These are phyloP conservation scores for Hyphodiscus hymeniophilus DNA, from an alignment of 495 filamentous ascomycete species.

Conservation along the genomic window DNA sequence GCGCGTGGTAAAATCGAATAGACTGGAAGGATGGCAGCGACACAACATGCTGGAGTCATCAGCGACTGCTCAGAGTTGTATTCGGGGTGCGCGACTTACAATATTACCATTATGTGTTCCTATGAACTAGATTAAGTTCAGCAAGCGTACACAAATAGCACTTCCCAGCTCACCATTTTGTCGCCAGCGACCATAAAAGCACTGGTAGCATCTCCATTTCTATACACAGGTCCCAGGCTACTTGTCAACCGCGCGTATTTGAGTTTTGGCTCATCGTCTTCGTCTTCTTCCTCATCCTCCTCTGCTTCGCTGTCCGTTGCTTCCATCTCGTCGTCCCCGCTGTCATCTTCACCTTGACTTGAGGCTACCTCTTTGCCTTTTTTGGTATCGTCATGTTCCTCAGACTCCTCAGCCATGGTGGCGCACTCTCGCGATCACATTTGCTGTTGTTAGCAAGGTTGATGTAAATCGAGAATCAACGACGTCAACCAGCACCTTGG, in stretches of 20 bases:
- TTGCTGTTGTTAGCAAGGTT: constrained; percentile 16
- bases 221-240: constrained; percentile 71
- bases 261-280: constrained; percentile 91
- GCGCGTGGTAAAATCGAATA: constrained; percentile 79
- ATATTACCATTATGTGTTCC: constrained; percentile 97
- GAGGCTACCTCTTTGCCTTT: constrained; percentile 7
- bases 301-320: constrained; percentile 31
- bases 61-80: constrained; percentile 17
- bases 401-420: constrained; percentile 21
- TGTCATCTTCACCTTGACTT: constrained; percentile 27
- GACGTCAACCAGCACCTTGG: constrained; percentile 11
- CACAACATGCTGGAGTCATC: constrained; percentile 61
- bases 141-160: neutral
- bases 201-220: constrained; percentile 91
- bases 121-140: constrained; percentile 52
- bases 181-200: constrained; percentile 82
- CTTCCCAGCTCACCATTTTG: constrained; percentile 67
- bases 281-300: constrained; percentile 72
- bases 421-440: constrained; percentile 18
- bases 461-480: neutral
- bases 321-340: constrained; percentile 30
- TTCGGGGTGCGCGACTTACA: constrained; percentile 46
- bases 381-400: constrained; percentile 18
- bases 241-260: constrained; percentile 86
- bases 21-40: constrained; percentile 71